Base-by-base conservation (phyloP, 2,329 filamentous ascomycete genomes). In the Pezicula radicicola region DNA sequence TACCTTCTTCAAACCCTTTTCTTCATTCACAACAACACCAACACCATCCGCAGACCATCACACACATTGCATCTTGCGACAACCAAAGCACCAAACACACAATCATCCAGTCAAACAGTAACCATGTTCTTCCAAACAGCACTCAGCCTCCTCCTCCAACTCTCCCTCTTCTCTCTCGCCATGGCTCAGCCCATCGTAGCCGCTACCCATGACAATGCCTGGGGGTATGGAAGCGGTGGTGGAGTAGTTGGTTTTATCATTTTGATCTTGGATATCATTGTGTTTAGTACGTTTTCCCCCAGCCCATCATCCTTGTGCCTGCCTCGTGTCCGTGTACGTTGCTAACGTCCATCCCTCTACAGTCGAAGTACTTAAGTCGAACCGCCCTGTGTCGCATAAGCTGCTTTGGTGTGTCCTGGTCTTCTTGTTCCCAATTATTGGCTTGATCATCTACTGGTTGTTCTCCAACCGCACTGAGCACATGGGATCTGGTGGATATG, bases 351-450 rank as follows among this genome's bases (percentile, higher is more conserved):
- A 8, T 30, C 28, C 7, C 28, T 27, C 25, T 56, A 18, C 57
- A 86, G 83, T 85, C 60, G 83, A 86, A 69, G 78, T 86, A 57
- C 70, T 86, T 52, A 80, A 85, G 68, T 85, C 82, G 39, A 83
- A 78, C 67, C 81, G 83, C 53, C 75, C 81, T 4, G 69, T 76
- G 18, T 65, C 70, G 18, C 71, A 77, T 67, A 87, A 87, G 71
- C 65, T 86, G 3, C 69, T 85, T 28, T 87, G 83, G 83, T 79
- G 75, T 46, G 70, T 85, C 1, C 70, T 84, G 41, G 80, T 86
- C 61, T 85, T 86, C 72, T 67, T 86, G 55, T 85, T 86, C 71
- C 83, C 83, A 4, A 71, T 87, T 46, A 65, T 80, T 58, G 83
- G 83, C 53, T 73, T 84, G 66, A 67, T 84, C 61, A 69, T 85